Base-by-base conservation (phyloP, 2,329 filamentous ascomycete species). In the Phoma herbarum region DNA sequence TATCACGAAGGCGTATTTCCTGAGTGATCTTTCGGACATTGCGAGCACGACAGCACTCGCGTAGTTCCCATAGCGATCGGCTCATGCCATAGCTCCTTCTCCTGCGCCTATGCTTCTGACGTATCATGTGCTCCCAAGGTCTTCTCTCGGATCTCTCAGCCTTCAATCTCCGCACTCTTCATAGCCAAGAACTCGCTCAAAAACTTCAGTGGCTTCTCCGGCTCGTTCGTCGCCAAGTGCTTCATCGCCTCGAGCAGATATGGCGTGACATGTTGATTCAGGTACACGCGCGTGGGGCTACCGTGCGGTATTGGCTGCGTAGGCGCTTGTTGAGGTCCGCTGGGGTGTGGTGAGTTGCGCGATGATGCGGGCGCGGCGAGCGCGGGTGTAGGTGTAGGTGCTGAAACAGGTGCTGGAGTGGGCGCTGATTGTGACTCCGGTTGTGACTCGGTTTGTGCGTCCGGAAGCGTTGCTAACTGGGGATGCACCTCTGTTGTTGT, bases 171-270 rank as follows among this genome's bases (percentile, higher is more conserved):
- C 45, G 69, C 74, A 68, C 82, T 83, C 67, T 79, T 79, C 62
- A 78, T 71, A 53, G 75, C 77, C 62, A 84, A 64, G 67, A 80
- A 84, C 49, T 83, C 80, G 18, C 78, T 76, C 54, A 84, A 66
- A 75, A 78, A 83, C 63, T 79, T 76, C 56, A 84, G 62, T 56
- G 82, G 82, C 68, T 83, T 83, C 62, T 83, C 81, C 0, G 82
- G 82, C 77, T 83, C 81, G 50, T 78, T 71, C n/a, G 78, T 77
- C 18, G 78, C 81, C 45, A 83, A 60, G 69, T 80, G 78, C 73
- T 83, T 84, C 81, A 83, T 83, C 6, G 79, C 82, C 67, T 84
- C 82, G 41, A 84, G 69, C 67, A 83, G 63, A 70, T 83, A 77
- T 52, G 81, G 82, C 42, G 81, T 84, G 31, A 83, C 75, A 63